Conservation (phyloP, 345 rosid species). For the Durio zibethinus region DNA sequence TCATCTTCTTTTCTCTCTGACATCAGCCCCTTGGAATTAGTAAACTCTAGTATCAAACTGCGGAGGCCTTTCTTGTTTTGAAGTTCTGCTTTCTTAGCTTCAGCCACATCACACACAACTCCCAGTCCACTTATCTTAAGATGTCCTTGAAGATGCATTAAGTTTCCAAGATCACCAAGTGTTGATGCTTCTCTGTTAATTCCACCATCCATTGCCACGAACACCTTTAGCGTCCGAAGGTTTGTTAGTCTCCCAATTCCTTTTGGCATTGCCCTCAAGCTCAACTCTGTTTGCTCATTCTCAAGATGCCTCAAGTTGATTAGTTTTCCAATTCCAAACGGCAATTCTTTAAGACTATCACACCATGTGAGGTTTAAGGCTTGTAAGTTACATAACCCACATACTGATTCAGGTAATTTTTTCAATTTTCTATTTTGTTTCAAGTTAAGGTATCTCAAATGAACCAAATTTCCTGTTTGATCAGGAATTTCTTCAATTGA, state of each 20-base stretch:
- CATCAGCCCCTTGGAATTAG: neutral
- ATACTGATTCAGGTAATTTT: neutral
- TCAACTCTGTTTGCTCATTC: neutral
- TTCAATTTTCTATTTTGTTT: neutral
- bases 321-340: neutral
- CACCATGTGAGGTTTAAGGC: neutral
- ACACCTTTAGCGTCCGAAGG: neutral
- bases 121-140: neutral
- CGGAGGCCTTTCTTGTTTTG: neutral
- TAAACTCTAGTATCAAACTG: neutral
- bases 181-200: neutral
- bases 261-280: neutral
- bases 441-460: constrained; percentile 1
- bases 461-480: neutral
- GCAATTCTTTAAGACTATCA: neutral
- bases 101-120: neutral
- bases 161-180: neutral
- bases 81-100: constrained; percentile 1
- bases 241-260: neutral
- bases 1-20: neutral
- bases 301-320: constrained; percentile 1
- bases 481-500: neutral
- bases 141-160: neutral
- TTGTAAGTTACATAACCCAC: neutral
- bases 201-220: neutral